phyloP scores from a whole-genome alignment of 2,329 filamentous ascomycete species.

The Trichoderma atroviride region DNA sequence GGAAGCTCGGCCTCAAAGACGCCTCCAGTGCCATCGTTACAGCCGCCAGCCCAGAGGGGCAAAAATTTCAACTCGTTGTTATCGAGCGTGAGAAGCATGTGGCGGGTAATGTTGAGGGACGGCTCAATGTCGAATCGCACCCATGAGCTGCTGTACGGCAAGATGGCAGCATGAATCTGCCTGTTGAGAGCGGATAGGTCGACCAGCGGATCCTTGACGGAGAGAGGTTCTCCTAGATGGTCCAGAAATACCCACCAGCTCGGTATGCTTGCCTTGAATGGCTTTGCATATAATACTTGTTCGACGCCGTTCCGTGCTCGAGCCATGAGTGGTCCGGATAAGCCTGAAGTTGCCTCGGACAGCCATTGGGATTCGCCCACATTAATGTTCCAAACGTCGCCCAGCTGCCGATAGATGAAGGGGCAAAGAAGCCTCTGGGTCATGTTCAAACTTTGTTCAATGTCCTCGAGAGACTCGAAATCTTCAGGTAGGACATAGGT shows the following conservation, averaged over 20 bases:
- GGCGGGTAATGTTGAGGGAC: conserved; percentile 42
- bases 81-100: conserved; percentile 55
- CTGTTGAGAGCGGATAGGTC: conserved; percentile 32
- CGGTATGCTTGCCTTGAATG: not conserved
- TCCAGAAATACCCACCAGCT: not conserved
- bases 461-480: conserved; percentile 31
- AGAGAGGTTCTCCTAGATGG: not conserved
- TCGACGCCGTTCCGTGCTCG: not conserved
- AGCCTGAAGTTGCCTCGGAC: not conserved
- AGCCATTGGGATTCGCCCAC: not conserved
- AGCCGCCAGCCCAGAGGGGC: conserved; percentile 65
- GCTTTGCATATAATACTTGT: not conserved
- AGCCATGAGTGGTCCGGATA: not conserved
- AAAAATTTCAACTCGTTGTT: conserved; percentile 64
- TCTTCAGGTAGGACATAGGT: conserved; percentile 42
- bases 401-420: conserved; percentile 41
- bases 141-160: conserved; percentile 34
- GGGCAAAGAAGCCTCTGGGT: conserved; percentile 39
- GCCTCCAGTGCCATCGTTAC: conserved; percentile 54
- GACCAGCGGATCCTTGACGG: conserved; percentile 29
- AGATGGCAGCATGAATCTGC: conserved; percentile 31
- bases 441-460: conserved; percentile 36
- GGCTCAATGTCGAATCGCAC: conserved; percentile 38
- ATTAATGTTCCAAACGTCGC: conserved; percentile 10
- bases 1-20: conserved; percentile 50